These are phyloP conservation scores for Lachnellula occidentalis DNA, from an alignment of 2,329 filamentous ascomycete genomes.

Conservation along the genomic window DNA sequence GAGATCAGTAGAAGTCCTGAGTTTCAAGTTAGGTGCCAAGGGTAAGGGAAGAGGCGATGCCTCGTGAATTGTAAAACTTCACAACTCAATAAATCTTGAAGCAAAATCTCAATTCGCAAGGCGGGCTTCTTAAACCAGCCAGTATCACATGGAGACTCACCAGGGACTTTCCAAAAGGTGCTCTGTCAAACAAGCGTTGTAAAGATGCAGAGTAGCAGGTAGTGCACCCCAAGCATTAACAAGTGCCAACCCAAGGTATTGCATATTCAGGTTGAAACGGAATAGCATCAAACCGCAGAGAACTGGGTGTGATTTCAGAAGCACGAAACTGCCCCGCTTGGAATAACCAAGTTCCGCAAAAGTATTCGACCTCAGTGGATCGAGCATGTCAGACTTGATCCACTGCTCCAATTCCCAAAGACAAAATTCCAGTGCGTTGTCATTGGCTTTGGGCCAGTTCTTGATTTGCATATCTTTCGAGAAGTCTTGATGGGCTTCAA, in stretches of 20 bases:
- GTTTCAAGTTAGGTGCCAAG: not conserved
- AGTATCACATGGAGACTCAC: not conserved
- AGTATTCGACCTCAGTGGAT: not conserved
- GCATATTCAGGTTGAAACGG: not conserved
- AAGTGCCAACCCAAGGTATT: not conserved
- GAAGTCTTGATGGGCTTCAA: not conserved
- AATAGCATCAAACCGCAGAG: slow-evolving; percentile 4
- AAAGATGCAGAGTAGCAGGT: slow-evolving; percentile 1
- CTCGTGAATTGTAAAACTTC: not conserved
- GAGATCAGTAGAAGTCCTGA: not conserved
- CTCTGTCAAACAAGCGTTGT: slow-evolving; percentile 1
- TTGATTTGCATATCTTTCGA: not conserved
- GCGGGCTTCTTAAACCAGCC: not conserved
- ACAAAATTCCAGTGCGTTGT: not conserved
- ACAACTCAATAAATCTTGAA: not conserved
- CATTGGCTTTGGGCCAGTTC: not conserved
- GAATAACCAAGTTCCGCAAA: not conserved
- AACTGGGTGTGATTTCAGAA: slow-evolving; percentile 1
- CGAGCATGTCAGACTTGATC: not conserved
- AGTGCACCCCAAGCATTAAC: slow-evolving; percentile 1
- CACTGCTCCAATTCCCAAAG: not conserved
- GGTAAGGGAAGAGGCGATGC: not conserved
- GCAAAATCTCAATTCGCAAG: not conserved
- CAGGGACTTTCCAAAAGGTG: not conserved
- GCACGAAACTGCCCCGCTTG: not conserved